A percentile compares a stretch with the other conserved stretches of the same genome.
Conservation (phyloP, 208 protist genomes). For the Phytomonas sp. region DNA sequence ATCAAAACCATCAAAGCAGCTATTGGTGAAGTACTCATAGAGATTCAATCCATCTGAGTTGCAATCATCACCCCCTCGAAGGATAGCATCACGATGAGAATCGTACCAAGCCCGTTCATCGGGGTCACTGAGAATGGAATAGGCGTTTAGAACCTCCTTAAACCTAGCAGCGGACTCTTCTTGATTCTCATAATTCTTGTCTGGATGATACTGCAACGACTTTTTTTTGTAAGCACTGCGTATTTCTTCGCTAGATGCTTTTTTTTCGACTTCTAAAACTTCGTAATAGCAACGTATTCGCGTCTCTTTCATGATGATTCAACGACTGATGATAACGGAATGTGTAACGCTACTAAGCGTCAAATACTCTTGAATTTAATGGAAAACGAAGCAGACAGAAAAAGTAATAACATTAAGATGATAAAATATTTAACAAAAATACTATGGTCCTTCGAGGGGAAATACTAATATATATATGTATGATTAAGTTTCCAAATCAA, state of each 20-base stretch:
- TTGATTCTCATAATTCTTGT: slow-evolving; percentile 83
- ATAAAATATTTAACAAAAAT: slow-evolving; percentile 4
- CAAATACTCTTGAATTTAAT: not conserved
- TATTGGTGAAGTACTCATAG: slow-evolving; percentile 75
- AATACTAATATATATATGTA: slow-evolving; percentile 8
- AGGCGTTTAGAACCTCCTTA: slow-evolving; percentile 88
- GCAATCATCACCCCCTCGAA: slow-evolving; percentile 33
- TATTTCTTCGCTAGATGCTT: slow-evolving; percentile 74
- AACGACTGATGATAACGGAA: not conserved
- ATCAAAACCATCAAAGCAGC: slow-evolving; percentile 73
- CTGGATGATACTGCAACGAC: slow-evolving; percentile 82
- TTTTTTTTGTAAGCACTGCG: slow-evolving; percentile 82
- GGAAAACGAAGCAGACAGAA: slow-evolving; percentile 1
- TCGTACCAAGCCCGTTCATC: slow-evolving; percentile 88
- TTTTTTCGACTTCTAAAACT: slow-evolving; percentile 70
- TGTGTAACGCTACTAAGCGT: not conserved
- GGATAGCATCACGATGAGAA: slow-evolving; percentile 76
- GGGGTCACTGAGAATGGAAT: slow-evolving; percentile 77
- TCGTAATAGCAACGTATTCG: slow-evolving; percentile 83
- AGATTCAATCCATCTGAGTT: slow-evolving; percentile 71
- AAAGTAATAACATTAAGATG: slow-evolving; percentile 9
- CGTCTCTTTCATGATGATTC: slow-evolving; percentile 21
- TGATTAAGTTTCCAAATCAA: slow-evolving; percentile 13
- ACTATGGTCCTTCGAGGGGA: not conserved
- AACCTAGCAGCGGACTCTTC: slow-evolving; percentile 68